Percentiles rank a stretch among this genome's conserved stretches.
These are phyloP conservation scores for Inga oerstediana DNA, from an alignment of 306 rosid species.

Conservation along the genomic window DNA sequence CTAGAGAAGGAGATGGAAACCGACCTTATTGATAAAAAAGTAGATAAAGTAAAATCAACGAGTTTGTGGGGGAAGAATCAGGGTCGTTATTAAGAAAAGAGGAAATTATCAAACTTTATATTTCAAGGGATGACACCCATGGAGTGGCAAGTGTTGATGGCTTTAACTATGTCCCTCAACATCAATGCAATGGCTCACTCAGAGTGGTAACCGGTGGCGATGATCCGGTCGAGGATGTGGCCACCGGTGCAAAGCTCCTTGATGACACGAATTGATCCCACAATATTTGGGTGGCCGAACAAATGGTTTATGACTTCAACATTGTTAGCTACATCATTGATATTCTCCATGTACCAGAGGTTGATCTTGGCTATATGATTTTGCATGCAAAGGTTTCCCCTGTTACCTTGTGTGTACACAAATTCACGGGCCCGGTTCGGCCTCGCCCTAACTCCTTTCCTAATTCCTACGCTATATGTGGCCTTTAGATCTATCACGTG, in stretches of 20 bases:
- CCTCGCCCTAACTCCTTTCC: slow-evolving; percentile 96
- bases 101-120: slow-evolving; percentile 96
- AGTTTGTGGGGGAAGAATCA: slow-evolving; percentile 70
- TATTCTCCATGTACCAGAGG: too few species aligned
- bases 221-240: slow-evolving; percentile 43
- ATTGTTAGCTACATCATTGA: slow-evolving; percentile 74
- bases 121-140: slow-evolving; percentile 48
- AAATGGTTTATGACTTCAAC: slow-evolving; percentile 93
- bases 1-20: too few species aligned
- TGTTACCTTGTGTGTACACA: slow-evolving; percentile 68
- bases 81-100: slow-evolving; percentile 67
- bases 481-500: slow-evolving; percentile 76
- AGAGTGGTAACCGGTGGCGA: slow-evolving; percentile 37
- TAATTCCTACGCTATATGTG: slow-evolving; percentile 48
- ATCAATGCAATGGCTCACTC: slow-evolving; percentile 47
- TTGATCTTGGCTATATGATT: slow-evolving; percentile 81
- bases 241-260: slow-evolving; percentile 48
- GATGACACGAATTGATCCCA: slow-evolving; percentile 49
- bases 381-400: slow-evolving; percentile 88
- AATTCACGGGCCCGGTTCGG: slow-evolving; percentile 79
- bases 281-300: slow-evolving; percentile 78
- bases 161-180: slow-evolving; percentile 39
- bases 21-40: neutral
- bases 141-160: slow-evolving; percentile 40
- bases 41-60: neutral